A percentile compares a stretch with the other conserved stretches of the same genome.
phyloP scores from a whole-genome alignment of 495 filamentous ascomycete genomes.

The Tetracladium marchalianum region DNA sequence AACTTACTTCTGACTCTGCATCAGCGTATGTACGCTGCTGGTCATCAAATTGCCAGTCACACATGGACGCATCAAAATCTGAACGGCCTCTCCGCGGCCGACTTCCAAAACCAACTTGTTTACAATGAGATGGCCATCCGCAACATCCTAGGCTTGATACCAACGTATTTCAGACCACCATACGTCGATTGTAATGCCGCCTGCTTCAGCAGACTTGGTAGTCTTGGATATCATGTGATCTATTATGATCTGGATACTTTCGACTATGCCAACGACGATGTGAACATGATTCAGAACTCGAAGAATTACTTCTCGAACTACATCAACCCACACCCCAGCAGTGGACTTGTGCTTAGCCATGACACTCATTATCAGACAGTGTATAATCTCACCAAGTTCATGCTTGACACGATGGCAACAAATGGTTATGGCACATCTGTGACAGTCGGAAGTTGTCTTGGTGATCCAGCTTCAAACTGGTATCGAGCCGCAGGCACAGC shows the following conservation, averaged over 20 bases:
- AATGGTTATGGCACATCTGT: slow-evolving; percentile 50
- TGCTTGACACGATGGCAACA: slow-evolving; percentile 44
- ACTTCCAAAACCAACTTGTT: slow-evolving; percentile 55
- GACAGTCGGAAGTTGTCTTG: slow-evolving; percentile 63
- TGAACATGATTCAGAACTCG: slow-evolving; percentile 49
- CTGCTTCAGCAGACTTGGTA: slow-evolving; percentile 49
- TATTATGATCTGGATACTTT: slow-evolving; percentile 69
- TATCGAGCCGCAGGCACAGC: slow-evolving; percentile 31
- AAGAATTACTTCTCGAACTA: slow-evolving; percentile 58
- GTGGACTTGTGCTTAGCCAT: slow-evolving; percentile 60
- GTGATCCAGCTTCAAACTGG: slow-evolving; percentile 59
- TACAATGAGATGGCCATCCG: slow-evolving; percentile 71
- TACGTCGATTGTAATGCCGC: slow-evolving; percentile 56
- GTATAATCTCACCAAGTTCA: slow-evolving; percentile 62
- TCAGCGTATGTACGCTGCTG: slow-evolving; percentile 51
- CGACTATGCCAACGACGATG: slow-evolving; percentile 57
- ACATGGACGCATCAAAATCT: slow-evolving; percentile 75
- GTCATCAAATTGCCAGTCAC: slow-evolving; percentile 73
- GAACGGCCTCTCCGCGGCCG: slow-evolving; percentile 38
- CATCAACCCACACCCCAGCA: slow-evolving; percentile 26
- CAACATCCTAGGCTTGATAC: slow-evolving; percentile 67
- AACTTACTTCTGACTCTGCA: no score
- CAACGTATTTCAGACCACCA: slow-evolving; percentile 74
- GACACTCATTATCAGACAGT: slow-evolving; percentile 69
- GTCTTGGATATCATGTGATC: slow-evolving; percentile 59